These are phyloP conservation scores for Sporisorium scitamineum DNA, from an alignment of 1,284 basidiomycete species.

Conservation along the genomic window DNA sequence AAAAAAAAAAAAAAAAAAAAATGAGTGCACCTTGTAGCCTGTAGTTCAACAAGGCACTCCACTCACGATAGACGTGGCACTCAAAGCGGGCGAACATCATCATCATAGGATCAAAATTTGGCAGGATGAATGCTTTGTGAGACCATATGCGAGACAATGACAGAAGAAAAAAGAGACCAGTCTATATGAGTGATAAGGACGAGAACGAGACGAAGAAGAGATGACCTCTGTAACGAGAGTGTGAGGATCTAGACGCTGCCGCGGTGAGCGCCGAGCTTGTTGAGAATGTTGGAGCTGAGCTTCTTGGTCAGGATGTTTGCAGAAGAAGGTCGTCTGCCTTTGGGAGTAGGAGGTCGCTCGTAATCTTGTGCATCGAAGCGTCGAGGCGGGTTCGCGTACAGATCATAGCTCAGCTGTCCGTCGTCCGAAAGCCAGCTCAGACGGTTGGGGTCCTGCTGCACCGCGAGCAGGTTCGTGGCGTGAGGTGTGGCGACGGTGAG, in stretches of 20 bases:
- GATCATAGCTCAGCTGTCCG: background rate
- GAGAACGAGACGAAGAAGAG: background rate
- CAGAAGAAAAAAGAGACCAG: background rate
- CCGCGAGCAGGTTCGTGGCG: background rate
- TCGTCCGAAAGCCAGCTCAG: background rate
- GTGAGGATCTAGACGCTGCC: slow-evolving; percentile 18
- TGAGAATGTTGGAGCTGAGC: slow-evolving; percentile 37
- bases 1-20: slow-evolving; percentile 2
- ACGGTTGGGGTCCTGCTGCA: background rate
- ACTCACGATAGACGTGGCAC: background rate
- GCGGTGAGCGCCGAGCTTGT: slow-evolving; percentile 34
- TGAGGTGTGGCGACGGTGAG: slow-evolving; percentile 20
- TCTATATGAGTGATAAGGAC: background rate
- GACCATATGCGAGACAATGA: background rate
- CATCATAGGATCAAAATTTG: background rate
- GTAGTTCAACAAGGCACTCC: background rate
- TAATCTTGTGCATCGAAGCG: background rate
- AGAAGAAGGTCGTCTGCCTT: slow-evolving; percentile 26
- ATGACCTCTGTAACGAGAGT: background rate
- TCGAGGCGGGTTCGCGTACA: background rate
- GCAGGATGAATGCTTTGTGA: background rate
- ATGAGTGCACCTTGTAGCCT: background rate
- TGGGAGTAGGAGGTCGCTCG: background rate
- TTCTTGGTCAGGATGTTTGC: slow-evolving; percentile 38
- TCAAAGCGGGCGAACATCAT: background rate